Evolutionary conservation across 441 rosid species (phyloP).

Genomic region (Lepidium campestre): DNA sequence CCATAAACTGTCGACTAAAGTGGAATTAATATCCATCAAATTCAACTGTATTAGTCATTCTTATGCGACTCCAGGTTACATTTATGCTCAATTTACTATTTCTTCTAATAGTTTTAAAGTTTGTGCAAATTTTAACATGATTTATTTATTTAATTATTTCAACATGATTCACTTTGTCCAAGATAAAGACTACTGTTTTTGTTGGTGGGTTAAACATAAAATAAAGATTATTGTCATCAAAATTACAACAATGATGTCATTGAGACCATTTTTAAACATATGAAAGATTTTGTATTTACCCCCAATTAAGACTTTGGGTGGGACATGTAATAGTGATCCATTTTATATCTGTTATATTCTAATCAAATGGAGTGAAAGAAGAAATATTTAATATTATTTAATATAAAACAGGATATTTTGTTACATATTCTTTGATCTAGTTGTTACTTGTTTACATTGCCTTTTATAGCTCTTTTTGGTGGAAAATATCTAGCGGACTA

Average conservation of each 20-base stretch:
- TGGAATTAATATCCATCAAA: constrained; percentile 12
- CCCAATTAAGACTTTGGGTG: neutral
- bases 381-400: neutral
- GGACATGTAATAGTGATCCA: constrained; percentile 3
- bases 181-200: neutral
- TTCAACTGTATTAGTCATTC: neutral
- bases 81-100: neutral
- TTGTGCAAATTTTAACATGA: neutral
- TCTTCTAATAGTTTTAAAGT: neutral
- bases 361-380: neutral
- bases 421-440: neutral
- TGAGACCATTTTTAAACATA: neutral
- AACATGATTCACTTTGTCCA: neutral
- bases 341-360: neutral
- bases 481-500: neutral
- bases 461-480: neutral
- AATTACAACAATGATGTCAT: neutral
- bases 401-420: neutral
- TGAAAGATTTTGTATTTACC: neutral
- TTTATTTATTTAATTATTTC: neutral
- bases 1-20: neutral
- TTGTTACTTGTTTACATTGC: constrained; percentile 3
- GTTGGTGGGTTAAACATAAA: neutral
- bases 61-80: neutral
- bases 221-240: neutral